phyloP scores from a whole-genome alignment of 225 moss, liverwort and hornwort species.

The Sphagnum tenellum region DNA sequence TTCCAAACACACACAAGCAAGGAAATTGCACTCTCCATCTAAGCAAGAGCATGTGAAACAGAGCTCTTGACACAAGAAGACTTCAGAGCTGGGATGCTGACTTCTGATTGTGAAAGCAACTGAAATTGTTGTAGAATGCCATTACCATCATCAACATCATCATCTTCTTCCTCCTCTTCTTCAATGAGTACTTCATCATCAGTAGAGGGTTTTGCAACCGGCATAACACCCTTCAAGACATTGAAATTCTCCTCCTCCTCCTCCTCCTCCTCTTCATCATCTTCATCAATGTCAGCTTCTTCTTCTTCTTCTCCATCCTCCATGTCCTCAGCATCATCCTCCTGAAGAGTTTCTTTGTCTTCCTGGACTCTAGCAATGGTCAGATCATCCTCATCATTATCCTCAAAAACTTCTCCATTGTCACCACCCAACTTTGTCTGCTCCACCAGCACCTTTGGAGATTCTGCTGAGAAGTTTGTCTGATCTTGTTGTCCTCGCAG shows the following conservation, averaged over 20 bases:
- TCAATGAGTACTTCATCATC: constrained; percentile 21
- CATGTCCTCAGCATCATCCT: background rate
- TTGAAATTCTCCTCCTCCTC: constrained; percentile 2
- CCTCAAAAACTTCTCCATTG: background rate
- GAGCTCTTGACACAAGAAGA: background rate
- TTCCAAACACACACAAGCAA: background rate
- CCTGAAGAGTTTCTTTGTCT: background rate
- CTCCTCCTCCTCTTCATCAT: constrained; percentile 28
- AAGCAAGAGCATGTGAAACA: no score
- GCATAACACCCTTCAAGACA: constrained; percentile 18
- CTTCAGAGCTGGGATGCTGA: background rate
- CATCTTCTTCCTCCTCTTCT: constrained; percentile 9
- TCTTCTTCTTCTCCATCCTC: constrained; percentile 19
- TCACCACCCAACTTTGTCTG: background rate
- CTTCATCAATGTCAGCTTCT: no score
- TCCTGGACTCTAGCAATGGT: no score
- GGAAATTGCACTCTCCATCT: background rate
- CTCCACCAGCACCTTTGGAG: constrained; percentile 3
- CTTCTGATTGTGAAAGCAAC: no score
- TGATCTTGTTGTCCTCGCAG: background rate
- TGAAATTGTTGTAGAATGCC: no score
- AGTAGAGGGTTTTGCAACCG: constrained; percentile 38
- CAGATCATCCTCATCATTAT: constrained; percentile 1
- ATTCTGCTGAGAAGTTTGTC: background rate
- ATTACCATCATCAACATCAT: background rate